These are phyloP conservation scores for Globisporangium camurandrum DNA, from an alignment of 352 stramenopile genomes.

Conservation along the genomic window DNA sequence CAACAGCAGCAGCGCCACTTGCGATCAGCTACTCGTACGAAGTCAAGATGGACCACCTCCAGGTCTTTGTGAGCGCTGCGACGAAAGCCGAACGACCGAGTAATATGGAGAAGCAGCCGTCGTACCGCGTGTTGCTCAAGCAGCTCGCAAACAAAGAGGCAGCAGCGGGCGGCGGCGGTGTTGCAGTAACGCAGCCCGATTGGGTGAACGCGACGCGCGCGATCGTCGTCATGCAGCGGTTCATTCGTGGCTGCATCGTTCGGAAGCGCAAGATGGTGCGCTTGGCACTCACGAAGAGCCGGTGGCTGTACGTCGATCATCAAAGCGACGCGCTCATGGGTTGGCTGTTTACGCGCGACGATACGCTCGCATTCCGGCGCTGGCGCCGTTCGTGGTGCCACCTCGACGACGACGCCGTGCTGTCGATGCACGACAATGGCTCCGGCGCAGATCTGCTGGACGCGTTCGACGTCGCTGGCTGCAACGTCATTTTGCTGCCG, in stretches of 20 bases:
- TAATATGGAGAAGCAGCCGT: constrained; percentile 36
- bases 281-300: constrained; percentile 38
- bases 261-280: constrained; percentile 59
- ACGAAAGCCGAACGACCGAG: constrained; percentile 21
- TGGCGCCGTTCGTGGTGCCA: constrained; percentile 82
- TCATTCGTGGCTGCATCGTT: constrained; percentile 69
- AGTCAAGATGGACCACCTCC: constrained; percentile 57
- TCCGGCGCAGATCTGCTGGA: constrained; percentile 58
- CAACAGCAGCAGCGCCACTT: background rate
- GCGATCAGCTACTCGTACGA: constrained; percentile 65
- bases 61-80: constrained; percentile 61
- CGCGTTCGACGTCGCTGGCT: constrained; percentile 51
- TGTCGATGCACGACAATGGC: constrained; percentile 68
- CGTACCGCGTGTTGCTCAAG: constrained; percentile 66
- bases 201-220: constrained; percentile 65
- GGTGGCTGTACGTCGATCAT: constrained; percentile 54
- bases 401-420: constrained; percentile 54
- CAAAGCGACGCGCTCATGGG: constrained; percentile 62
- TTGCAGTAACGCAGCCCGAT: constrained; percentile 40
- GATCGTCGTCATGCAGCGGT: constrained; percentile 75
- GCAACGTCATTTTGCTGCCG: constrained; percentile 58
- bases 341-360: constrained; percentile 78
- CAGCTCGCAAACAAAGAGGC: constrained; percentile 67
- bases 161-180: too few species aligned
- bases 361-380: constrained; percentile 75